Percentiles rank a stretch among this genome's conserved stretches.
These are phyloP conservation scores for Berkeleyomyces basicola DNA, from an alignment of 2,329 filamentous ascomycete species.

Conservation along the genomic window DNA sequence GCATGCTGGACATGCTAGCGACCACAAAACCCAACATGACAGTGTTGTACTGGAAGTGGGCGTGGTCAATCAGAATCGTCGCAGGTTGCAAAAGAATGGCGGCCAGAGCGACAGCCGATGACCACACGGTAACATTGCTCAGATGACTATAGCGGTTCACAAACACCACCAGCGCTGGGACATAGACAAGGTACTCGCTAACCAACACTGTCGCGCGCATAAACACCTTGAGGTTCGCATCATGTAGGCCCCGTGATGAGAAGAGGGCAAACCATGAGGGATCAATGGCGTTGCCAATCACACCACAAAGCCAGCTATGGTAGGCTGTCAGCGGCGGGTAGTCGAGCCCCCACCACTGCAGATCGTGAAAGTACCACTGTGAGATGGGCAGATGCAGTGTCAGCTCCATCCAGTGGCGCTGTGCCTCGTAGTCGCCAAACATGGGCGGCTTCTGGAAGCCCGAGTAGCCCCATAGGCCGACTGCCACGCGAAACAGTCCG, in stretches of 20 bases:
- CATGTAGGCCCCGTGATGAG: constrained; percentile 65
- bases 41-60: constrained; percentile 95
- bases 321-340: constrained; percentile 96
- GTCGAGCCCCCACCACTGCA: constrained; percentile 95
- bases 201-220: constrained; percentile 87
- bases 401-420: constrained; percentile 97
- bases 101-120: constrained; percentile 66
- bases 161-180: constrained; percentile 75
- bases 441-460: constrained; percentile 71
- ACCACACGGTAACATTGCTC: constrained; percentile 65
- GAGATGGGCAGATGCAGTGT: constrained; percentile 77
- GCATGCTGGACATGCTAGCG: constrained; percentile 73
- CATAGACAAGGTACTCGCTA: constrained; percentile 79
- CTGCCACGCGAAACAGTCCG: constrained; percentile 87
- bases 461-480: constrained; percentile 88
- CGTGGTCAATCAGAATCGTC: constrained; percentile 83
- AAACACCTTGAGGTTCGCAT: constrained; percentile 70
- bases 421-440: constrained; percentile 94
- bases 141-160: constrained; percentile 64
- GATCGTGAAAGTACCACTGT: constrained; percentile 95
- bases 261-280: constrained; percentile 77
- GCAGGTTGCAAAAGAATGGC: constrained; percentile 86
- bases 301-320: constrained; percentile 90
- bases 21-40: constrained; percentile 91
- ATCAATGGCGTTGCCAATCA: constrained; percentile 64